Conservation (phyloP, 208 protist species). For the Herpetomonas tarakana region DNA sequence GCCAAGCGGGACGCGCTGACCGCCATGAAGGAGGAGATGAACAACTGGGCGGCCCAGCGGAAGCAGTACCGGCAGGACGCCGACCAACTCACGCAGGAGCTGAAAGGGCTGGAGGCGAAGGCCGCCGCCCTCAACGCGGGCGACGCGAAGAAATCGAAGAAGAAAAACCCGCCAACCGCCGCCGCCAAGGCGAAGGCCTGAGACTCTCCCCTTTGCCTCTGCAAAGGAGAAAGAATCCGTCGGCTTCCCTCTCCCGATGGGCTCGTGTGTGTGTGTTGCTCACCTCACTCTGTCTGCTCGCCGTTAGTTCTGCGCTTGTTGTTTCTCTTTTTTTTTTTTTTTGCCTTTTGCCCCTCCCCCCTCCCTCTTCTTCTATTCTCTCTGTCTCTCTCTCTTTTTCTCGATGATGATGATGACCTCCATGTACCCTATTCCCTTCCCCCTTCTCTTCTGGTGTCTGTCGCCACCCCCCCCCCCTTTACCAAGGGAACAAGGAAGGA, state of each 20-base stretch:
- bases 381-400: background rate
- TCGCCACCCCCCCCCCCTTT: too few relatives aligned
- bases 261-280: too few relatives aligned
- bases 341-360: background rate
- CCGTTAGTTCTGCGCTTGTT: too few relatives aligned
- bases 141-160: slow-evolving; percentile 6
- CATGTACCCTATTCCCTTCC: too few relatives aligned
- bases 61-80: slow-evolving; percentile 53
- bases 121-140: background rate
- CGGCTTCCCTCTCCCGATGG: too few relatives aligned
- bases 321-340: slow-evolving; percentile 5
- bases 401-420: too few relatives aligned
- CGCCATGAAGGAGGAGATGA: slow-evolving; percentile 47
- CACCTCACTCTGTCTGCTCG: slow-evolving; percentile 8
- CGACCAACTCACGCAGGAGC: slow-evolving; percentile 26
- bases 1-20: slow-evolving; percentile 36
- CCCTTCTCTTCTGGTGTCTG: too few relatives aligned
- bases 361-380: slow-evolving; percentile 6
- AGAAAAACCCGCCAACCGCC: slow-evolving; percentile 1
- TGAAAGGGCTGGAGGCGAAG: slow-evolving; percentile 47
- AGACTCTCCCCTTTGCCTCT: too few relatives aligned
- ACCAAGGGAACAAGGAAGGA: too few relatives aligned
- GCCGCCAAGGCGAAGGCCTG: slow-evolving; percentile 6
- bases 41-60: slow-evolving; percentile 57
- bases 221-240: too few relatives aligned